Conservation (phyloP, 768 basidiomycete genomes). For the Calocybe gangraenosa region DNA sequence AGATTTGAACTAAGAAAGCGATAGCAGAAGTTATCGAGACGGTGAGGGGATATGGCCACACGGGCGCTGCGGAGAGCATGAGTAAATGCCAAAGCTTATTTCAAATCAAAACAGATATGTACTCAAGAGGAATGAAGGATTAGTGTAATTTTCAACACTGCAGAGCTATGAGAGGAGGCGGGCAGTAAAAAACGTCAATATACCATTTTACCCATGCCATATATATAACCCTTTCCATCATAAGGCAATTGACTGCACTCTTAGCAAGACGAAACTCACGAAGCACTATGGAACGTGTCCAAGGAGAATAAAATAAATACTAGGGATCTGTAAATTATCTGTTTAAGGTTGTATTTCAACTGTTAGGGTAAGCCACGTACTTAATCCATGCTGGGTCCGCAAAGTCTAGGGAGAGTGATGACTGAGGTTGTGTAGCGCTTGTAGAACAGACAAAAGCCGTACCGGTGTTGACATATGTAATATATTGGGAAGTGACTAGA, state of each 20-base stretch:
- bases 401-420: conserved; percentile 2
- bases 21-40: conserved; percentile 11
- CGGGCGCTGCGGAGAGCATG: neutral
- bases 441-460: neutral
- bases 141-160: conserved; percentile 19
- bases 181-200: neutral
- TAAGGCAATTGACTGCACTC: neutral
- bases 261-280: conserved; percentile 5
- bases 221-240: conserved; percentile 9
- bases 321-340: conserved; percentile 1
- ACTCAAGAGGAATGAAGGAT: conserved; percentile 16
- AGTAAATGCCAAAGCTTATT: neutral
- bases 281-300: conserved; percentile 11
- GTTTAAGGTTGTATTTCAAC: neutral
- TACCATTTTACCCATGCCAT: conserved; percentile 14
- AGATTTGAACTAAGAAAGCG: conserved; percentile 17
- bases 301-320: conserved; percentile 6
- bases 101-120: neutral
- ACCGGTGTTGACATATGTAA: conserved; percentile 16
- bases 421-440: neutral
- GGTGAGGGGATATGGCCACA: conserved; percentile 14
- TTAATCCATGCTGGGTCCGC: conserved; percentile 11
- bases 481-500: conserved; percentile 19
- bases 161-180: neutral
- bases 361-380: neutral